These are phyloP conservation scores for Ajuga reptans DNA, from an alignment of 305 asterid genomes.

Conservation along the genomic window DNA sequence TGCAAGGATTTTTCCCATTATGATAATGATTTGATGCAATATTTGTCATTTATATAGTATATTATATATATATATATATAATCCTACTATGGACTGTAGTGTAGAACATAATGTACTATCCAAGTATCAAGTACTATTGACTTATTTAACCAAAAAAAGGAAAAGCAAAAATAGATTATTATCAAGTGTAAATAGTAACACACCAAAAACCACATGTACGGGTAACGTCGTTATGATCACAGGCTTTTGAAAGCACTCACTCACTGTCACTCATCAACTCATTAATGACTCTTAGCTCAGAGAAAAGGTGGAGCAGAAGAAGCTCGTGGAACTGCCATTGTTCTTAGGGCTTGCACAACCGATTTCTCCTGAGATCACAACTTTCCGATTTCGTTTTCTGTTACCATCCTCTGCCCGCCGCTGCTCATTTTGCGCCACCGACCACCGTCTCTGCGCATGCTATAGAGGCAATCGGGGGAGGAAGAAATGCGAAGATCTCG, in stretches of 20 bases:
- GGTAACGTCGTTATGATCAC: slow-evolving; percentile 34
- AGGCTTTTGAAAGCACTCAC: slow-evolving; percentile 27
- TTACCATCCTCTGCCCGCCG: slow-evolving; percentile 13
- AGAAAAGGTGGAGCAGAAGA: slow-evolving; percentile 13
- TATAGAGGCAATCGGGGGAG: slow-evolving; percentile 8
- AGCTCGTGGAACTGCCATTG: slow-evolving; percentile 9
- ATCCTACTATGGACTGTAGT: no score
- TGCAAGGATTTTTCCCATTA: no score
- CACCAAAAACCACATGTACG: slow-evolving; percentile 12
- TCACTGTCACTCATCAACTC: slow-evolving; percentile 25
- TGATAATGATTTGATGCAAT: no score
- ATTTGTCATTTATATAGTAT: no score
- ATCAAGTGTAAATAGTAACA: not conserved
- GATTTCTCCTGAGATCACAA: not conserved
- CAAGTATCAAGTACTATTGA: no score
- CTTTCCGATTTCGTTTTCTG: not conserved
- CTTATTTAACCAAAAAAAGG: not conserved
- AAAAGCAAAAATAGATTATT: not conserved
- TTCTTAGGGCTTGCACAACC: slow-evolving; percentile 21
- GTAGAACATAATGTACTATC: no score
- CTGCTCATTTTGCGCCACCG: slow-evolving; percentile 14
- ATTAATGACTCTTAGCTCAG: slow-evolving; percentile 26
- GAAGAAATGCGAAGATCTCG: slow-evolving; percentile 22
- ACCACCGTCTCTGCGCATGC: slow-evolving; percentile 20
- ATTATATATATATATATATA: no score